These are phyloP conservation scores for Gomphus sp. DNA, from an alignment of 1,284 basidiomycete genomes.

Conservation along the genomic window DNA sequence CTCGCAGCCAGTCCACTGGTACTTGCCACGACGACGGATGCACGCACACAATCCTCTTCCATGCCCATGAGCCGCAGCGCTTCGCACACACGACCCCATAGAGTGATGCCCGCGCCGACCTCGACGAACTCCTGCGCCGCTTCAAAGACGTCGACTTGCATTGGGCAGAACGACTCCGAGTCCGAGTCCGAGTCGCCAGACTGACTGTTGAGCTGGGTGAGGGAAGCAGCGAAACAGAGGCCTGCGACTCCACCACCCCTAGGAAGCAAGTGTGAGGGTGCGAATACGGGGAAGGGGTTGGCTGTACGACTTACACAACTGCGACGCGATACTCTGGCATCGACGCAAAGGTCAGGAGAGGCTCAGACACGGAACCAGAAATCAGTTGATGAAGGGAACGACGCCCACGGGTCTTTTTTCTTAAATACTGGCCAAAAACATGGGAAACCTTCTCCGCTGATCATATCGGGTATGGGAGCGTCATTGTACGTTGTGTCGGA, in stretches of 20 bases:
- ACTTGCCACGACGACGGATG: not conserved
- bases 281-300: no score
- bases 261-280: not conserved
- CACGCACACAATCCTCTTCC: constrained; percentile 21
- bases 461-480: no score
- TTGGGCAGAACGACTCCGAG: constrained; percentile 12
- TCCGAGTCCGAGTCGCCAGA: not conserved
- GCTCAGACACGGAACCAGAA: not conserved
- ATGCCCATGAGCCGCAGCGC: constrained; percentile 36
- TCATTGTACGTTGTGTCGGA: no score
- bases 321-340: not conserved
- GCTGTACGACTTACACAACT: not conserved
- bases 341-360: not conserved
- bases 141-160: constrained; percentile 31
- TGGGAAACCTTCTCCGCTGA: no score
- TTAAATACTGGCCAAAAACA: not conserved
- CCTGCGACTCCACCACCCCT: constrained; percentile 33
- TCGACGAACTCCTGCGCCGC: constrained; percentile 26
- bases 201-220: constrained; percentile 19
- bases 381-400: not conserved
- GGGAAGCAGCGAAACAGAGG: constrained; percentile 27
- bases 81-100: constrained; percentile 34
- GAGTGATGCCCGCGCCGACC: constrained; percentile 32
- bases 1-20: not conserved
- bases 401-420: no score